Base-by-base conservation (phyloP, 208 protist genomes). In the Acanthamoeba divionensis region DNA sequence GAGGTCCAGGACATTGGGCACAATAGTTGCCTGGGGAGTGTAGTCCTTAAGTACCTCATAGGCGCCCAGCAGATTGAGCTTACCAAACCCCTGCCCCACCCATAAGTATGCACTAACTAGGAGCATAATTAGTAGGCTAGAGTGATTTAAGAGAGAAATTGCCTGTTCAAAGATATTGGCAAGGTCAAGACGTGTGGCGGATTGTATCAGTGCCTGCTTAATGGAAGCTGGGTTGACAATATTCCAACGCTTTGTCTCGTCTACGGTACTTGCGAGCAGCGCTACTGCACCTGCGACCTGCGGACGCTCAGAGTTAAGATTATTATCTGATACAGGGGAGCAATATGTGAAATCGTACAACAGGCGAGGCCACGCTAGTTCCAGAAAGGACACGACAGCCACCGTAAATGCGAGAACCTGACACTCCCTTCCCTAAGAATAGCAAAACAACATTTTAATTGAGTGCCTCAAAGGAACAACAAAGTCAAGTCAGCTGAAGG, bases 321-420 rank as follows among this genome's bases (percentile, higher is more conserved):
- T 41, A 69, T 15, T n/a, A 10, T 41, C 26, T 10, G 52, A 24
- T 57, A 10, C 26, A 69, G 36, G 9, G 62, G n/a, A 69, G 26
- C 13, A 10, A 69, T 12, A n/a, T 9, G 10, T 21, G 18, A 9
- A 31, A 7, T 36, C 73, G 50, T 62, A 83, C 98, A 31, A 99
- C 95, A 1, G 98, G 98, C 2, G 97, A 95, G 0, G 98, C 97
- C 1, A 98, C 94, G 89, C 95, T 98, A 1, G 98, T 99, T 8
- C 98, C 98, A 1, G 94, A 96, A 1, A 98, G 91, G 1, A 94
- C 69, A 12, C 73, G 48, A 90, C 97, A 98, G 12, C 93, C 88
- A 36, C 91, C 86, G 41, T 66, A 67, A 18, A 73, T 48, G 15
- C 41, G 31, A 2, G 92, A 79, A 12, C 92, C 95, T 9, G 31